A percentile compares a stretch with the other conserved stretches of the same genome.
phyloP scores from a whole-genome alignment of 148 eudicot species.

The Selenicereus undatus region DNA sequence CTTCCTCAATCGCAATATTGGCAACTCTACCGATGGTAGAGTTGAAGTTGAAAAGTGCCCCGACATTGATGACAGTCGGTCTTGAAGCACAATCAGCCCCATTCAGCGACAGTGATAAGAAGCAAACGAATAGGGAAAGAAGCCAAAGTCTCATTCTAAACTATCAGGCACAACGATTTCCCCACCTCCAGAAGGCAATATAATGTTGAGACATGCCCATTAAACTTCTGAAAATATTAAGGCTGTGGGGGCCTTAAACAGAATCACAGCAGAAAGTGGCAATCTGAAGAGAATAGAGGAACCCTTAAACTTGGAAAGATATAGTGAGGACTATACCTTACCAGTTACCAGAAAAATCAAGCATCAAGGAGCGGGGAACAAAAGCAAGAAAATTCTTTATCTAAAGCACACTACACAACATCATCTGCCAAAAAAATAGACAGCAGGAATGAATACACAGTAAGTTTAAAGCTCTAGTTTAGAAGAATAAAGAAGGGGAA shows the following conservation, averaged over 20 bases:
- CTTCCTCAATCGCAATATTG: constrained; percentile 75
- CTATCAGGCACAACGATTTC: constrained; percentile 23
- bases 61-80: constrained; percentile 71
- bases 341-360: neutral
- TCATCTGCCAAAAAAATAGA: neutral
- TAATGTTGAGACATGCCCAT: constrained; percentile 21
- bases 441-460: constrained; percentile 2
- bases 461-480: constrained; percentile 3
- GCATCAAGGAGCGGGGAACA: neutral
- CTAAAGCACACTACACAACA: constrained; percentile 9
- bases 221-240: constrained; percentile 24
- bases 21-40: constrained; percentile 90
- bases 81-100: constrained; percentile 52
- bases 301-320: neutral
- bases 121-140: constrained; percentile 29
- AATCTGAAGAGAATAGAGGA: neutral
- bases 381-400: neutral
- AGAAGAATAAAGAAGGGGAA: constrained; percentile 1
- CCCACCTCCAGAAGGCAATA: constrained; percentile 16
- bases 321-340: neutral
- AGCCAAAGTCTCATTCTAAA: constrained; percentile 43
- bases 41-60: constrained; percentile 77
- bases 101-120: constrained; percentile 28
- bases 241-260: constrained; percentile 9
- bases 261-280: neutral